Percentiles rank a stretch among this genome's conserved stretches.
These are phyloP conservation scores for Imleria badia DNA, from an alignment of 768 basidiomycete genomes.

Conservation along the genomic window DNA sequence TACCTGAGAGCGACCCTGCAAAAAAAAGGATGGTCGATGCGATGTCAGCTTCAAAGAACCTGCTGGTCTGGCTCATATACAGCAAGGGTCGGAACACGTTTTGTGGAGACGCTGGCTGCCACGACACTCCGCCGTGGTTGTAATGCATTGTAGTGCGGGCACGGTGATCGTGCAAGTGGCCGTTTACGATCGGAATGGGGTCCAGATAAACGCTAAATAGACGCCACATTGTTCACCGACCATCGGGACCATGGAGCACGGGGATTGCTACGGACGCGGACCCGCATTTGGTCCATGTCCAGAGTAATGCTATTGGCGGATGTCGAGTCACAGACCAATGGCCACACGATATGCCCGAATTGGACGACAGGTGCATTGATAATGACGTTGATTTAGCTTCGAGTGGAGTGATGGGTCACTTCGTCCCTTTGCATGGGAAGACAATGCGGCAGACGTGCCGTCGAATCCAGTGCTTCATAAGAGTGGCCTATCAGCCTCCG, in stretches of 20 bases:
- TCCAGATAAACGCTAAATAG: constrained; percentile 6
- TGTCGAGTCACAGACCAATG: not conserved
- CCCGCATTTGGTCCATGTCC: not conserved
- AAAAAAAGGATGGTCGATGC: not conserved
- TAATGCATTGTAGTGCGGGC: constrained; percentile 12
- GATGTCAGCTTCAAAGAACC: constrained; percentile 3
- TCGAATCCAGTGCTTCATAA: constrained; percentile 22
- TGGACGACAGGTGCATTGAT: constrained; percentile 2
- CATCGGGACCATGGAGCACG: not conserved
- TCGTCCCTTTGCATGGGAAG: constrained; percentile 11
- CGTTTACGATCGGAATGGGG: constrained; percentile 8
- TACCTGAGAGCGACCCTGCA: constrained; percentile 2
- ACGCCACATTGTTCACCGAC: not conserved
- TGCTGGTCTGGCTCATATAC: constrained; percentile 22
- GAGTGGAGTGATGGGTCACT: constrained; percentile 13
- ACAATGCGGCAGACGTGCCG: constrained; percentile 26
- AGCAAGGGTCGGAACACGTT: constrained; percentile 25
- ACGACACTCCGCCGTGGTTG: constrained; percentile 22
- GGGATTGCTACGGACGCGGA: not conserved
- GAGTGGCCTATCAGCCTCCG: constrained; percentile 1
- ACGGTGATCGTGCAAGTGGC: constrained; percentile 7
- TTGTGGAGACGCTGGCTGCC: constrained; percentile 22
- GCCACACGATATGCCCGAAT: not conserved
- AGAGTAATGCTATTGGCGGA: not conserved
- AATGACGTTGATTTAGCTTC: constrained; percentile 22